These are phyloP conservation scores for Yarrowia keelungensis DNA, from an alignment of 805 yeast genomes.

Conservation along the genomic window DNA sequence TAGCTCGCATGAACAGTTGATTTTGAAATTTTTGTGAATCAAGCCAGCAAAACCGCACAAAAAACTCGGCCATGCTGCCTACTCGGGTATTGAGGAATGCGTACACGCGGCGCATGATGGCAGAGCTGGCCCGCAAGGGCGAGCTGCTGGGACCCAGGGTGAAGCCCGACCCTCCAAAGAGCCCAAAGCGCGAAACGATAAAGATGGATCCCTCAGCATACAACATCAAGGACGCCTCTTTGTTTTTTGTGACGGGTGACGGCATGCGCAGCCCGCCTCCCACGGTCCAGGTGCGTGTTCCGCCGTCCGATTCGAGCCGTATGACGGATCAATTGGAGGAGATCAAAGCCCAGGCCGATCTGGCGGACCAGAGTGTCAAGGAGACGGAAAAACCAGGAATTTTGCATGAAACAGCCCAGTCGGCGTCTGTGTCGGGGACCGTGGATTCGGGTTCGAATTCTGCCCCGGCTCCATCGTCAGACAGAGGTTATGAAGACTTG, in stretches of 20 bases:
- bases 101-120: constrained; percentile 34
- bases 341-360: background rate
- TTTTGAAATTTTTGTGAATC: constrained; percentile 17
- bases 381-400: no score
- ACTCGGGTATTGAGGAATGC: constrained; percentile 35
- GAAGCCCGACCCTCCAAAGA: constrained; percentile 4
- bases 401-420: no score
- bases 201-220: constrained; percentile 20
- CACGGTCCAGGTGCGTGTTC: background rate
- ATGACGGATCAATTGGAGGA: constrained; percentile 15
- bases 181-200: constrained; percentile 6
- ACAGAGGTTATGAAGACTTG: no score
- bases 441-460: no score
- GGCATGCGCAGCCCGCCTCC: background rate
- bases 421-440: no score
- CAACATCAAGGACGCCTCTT: constrained; percentile 1
- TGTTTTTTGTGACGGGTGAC: constrained; percentile 15
- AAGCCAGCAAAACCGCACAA: constrained; percentile 7
- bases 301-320: background rate
- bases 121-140: constrained; percentile 31
- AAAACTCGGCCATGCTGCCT: constrained; percentile 24
- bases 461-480: no score
- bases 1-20: constrained; percentile 14
- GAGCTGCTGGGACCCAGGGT: constrained; percentile 29
- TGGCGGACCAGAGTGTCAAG: background rate